phyloP scores from a whole-genome alignment of 176 grass and related monocot genomes.

The Phragmites australis region DNA sequence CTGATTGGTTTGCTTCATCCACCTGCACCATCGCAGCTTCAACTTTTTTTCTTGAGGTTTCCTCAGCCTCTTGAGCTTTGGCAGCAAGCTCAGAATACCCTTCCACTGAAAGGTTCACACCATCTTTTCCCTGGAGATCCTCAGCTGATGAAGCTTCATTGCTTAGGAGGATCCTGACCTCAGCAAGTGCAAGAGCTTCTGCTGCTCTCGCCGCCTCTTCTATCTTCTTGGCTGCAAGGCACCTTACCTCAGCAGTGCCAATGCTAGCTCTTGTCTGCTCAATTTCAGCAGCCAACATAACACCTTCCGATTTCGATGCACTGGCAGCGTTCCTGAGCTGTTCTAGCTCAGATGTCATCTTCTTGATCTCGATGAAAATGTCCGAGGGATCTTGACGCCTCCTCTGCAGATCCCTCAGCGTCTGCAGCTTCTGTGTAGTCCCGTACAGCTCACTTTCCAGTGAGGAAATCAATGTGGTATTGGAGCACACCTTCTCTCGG shows the following conservation, averaged over 20 bases:
- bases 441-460: slow-evolving; percentile 59
- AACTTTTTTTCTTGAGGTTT: slow-evolving; percentile 58
- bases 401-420: slow-evolving; percentile 38
- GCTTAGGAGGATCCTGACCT: slow-evolving; percentile 69
- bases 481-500: slow-evolving; percentile 50
- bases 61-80: slow-evolving; percentile 55
- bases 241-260: slow-evolving; percentile 61
- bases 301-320: slow-evolving; percentile 57
- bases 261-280: slow-evolving; percentile 76
- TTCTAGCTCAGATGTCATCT: slow-evolving; percentile 64
- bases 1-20: slow-evolving; percentile 54
- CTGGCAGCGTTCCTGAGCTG: slow-evolving; percentile 50
- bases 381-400: slow-evolving; percentile 32
- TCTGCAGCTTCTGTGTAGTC: slow-evolving; percentile 51
- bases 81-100: slow-evolving; percentile 60
- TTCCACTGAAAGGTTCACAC: slow-evolving; percentile 58
- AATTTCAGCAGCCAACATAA: slow-evolving; percentile 57
- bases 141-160: slow-evolving; percentile 53
- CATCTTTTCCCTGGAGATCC: slow-evolving; percentile 26
- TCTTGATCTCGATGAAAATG: slow-evolving; percentile 63
- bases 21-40: slow-evolving; percentile 55
- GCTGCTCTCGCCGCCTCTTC: slow-evolving; percentile 75
- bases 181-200: slow-evolving; percentile 68
- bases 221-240: slow-evolving; percentile 74
- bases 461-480: slow-evolving; percentile 47